phyloP scores from a whole-genome alignment of 257 asterid species.

The Solanum piurae region DNA sequence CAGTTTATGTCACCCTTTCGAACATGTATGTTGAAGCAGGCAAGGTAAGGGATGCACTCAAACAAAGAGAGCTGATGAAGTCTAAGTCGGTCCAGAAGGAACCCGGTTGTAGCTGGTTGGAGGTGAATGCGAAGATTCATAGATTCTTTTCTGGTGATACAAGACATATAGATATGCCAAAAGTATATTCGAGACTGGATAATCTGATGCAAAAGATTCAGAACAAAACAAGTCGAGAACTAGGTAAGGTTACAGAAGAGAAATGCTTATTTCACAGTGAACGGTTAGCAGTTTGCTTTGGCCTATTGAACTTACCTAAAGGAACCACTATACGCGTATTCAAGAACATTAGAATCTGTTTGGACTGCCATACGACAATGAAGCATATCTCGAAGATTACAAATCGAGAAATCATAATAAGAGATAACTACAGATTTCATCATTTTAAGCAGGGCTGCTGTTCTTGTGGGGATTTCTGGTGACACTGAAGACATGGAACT shows the following conservation, averaged over 20 bases:
- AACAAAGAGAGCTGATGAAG: constrained; percentile 12
- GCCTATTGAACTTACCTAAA: constrained; percentile 5
- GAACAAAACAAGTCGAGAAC: not conserved
- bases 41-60: constrained; percentile 5
- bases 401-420: not conserved
- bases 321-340: constrained; percentile 7
- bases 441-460: constrained; percentile 18
- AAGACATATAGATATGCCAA: constrained; percentile 1
- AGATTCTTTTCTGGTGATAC: constrained; percentile 17
- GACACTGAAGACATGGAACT: not conserved
- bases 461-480: constrained; percentile 18
- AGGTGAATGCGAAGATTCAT: constrained; percentile 3
- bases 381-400: constrained; percentile 4
- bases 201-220: not conserved
- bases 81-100: constrained; percentile 4
- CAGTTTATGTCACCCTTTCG: constrained; percentile 13
- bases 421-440: constrained; percentile 19
- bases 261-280: constrained; percentile 10
- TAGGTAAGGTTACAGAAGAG: not conserved
- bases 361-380: constrained; percentile 10
- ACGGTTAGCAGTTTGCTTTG: constrained; percentile 15
- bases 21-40: constrained; percentile 16
- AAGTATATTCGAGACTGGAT: not conserved
- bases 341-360: constrained; percentile 16
- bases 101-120: constrained; percentile 23